A percentile compares a stretch with the other conserved stretches of the same genome.
These are phyloP conservation scores for Trametopsis cervina DNA, from an alignment of 768 basidiomycete genomes.

Conservation along the genomic window DNA sequence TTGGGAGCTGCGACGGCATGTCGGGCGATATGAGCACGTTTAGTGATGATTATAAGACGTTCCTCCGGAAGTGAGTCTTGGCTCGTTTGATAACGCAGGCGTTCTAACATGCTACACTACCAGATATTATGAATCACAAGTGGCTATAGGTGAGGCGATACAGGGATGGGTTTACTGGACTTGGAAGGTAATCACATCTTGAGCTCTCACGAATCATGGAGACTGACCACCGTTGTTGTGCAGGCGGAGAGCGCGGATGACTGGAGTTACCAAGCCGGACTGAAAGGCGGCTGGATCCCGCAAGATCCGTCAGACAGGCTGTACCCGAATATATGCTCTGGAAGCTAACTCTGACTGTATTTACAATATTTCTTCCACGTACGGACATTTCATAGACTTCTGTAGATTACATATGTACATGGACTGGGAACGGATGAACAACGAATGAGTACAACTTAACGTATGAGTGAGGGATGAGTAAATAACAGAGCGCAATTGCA, in stretches of 20 bases:
- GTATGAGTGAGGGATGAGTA: background rate
- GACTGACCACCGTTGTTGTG: background rate
- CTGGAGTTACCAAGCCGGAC: slow-evolving; percentile 70
- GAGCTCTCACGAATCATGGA: background rate
- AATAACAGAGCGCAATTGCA: background rate
- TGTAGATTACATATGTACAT: slow-evolving; percentile 4
- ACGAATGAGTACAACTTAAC: background rate
- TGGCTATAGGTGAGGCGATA: slow-evolving; percentile 62
- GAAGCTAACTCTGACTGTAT: background rate
- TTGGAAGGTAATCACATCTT: slow-evolving; percentile 51
- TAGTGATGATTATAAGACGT: slow-evolving; percentile 54
- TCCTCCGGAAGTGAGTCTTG: slow-evolving; percentile 48
- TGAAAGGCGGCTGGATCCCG: slow-evolving; percentile 76
- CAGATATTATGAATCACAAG: slow-evolving; percentile 79
- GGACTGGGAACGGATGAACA: background rate
- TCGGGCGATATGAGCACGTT: slow-evolving; percentile 56
- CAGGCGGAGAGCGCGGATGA: slow-evolving; percentile 65
- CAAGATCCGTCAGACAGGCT: slow-evolving; percentile 56
- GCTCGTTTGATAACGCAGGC: background rate
- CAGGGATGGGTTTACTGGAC: slow-evolving; percentile 75
- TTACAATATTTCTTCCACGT: background rate
- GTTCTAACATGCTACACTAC: background rate
- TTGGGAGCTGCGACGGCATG: slow-evolving; percentile 57
- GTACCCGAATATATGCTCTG: slow-evolving; percentile 57
- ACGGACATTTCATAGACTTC: background rate